Evolutionary conservation across 2,329 filamentous ascomycete genomes (phyloP), one percentile per base, ranked within the genome.

Genomic region (Drechslerella stenobrocha): DNA sequence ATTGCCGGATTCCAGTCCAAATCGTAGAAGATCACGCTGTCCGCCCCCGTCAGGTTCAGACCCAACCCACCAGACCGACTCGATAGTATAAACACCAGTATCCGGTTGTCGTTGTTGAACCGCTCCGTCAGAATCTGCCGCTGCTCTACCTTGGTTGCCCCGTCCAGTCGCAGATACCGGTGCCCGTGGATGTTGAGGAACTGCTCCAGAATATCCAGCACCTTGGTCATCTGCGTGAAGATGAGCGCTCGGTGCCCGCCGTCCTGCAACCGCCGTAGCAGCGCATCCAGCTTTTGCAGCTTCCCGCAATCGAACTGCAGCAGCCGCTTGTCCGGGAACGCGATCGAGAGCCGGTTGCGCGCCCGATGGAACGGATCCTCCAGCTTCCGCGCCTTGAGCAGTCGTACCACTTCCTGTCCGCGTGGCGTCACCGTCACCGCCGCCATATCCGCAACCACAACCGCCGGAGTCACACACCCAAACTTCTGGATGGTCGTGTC

Each of bases 1-100:
- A 98, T 98, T 52, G 95, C 93, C 0, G 93, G 93, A 74, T 98
- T 98, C 95, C 95, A 98, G 76, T 98, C 93, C 65, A 97, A 86
- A 74, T 98, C 93, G 77, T 97, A 98, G 77, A 98, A 98, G 71
- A 98, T 96, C 73, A 98, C 93, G 0, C 91, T 96, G 76, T 97
- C 93, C 3, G 93, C 93, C 48, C 93, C 93, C 0, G 92, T 97
- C 42, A 98, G 81, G 73, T 98, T 98, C 79, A 98, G 95, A 60
- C 93, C 93, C 0, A 98, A 81, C 57, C 93, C 93, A 71, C 93
- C 93, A 0, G 93, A 96, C 60, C 93, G 85, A 50, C 90, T 96
- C 0, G 92, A 97, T 3, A 98, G 79, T 73, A 98, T 98, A 78
- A 98, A 98, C 70, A 87, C 92, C 11, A 96, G 81, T 67, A 98